A percentile compares a stretch with the other conserved stretches of the same genome.
Evolutionary conservation across 108 stramenopile genomes (phyloP).

Genomic region (Conticribra weissflogii): DNA sequence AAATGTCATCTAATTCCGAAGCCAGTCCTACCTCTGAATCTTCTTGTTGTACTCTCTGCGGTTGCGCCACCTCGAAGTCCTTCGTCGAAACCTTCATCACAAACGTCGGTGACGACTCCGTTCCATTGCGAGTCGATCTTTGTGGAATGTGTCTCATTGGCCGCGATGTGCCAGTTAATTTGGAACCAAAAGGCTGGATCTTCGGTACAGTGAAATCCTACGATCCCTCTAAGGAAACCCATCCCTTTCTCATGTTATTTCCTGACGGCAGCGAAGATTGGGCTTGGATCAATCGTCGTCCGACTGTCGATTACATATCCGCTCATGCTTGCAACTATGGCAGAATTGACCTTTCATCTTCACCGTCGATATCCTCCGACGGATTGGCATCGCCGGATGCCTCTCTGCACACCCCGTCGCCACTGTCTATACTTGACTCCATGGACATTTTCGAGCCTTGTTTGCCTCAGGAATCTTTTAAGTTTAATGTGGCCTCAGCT

Average conservation of each 20-base stretch:
- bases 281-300: constrained; percentile 4
- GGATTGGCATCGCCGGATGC: no score
- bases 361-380: no score
- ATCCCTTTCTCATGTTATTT: constrained; percentile 22
- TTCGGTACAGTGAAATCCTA: constrained; percentile 27
- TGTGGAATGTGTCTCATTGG: constrained; percentile 23
- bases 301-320: constrained; percentile 18
- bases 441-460: no score
- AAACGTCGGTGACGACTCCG: constrained; percentile 9
- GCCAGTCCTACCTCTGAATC: not conserved
- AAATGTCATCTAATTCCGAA: no score
- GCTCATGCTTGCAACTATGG: not conserved
- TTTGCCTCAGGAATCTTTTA: no score
- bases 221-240: constrained; percentile 7
- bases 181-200: constrained; percentile 8
- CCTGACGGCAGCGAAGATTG: constrained; percentile 17
- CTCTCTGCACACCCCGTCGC: no score
- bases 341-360: no score
- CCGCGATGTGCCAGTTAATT: constrained; percentile 10
- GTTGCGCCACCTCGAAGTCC: no score
- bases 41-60: no score
- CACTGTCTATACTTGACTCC: no score
- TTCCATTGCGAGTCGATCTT: constrained; percentile 12
- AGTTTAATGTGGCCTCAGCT: no score
- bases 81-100: constrained; percentile 35